Evolutionary conservation across 768 basidiomycete genomes (phyloP), one percentile per base, ranked within the genome.

Genomic region (Daedaleopsis nitida): DNA sequence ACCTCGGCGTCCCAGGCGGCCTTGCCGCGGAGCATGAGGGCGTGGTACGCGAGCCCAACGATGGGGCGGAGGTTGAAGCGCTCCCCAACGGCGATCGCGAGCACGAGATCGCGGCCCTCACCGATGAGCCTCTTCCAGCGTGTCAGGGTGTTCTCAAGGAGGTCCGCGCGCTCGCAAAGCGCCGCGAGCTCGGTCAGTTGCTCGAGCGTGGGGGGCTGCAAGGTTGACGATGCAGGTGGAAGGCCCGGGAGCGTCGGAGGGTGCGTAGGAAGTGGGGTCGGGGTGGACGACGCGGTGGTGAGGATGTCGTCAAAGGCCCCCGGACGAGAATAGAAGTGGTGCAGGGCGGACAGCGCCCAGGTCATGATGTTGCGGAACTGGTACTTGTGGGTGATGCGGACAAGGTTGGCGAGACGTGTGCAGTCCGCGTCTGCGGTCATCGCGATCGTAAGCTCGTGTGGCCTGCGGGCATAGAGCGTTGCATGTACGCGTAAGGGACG

Each of bases 161-260:
- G 76, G 43, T 76, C 74, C 3, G 73, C 72, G 42, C 79, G 76
- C 44, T 82, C 78, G 68, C 81, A 84, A 4, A 84, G 75, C 23
- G 80, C 77, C 1, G 83, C 82, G 19, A 83, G 76, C 64, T 83
- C 81, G 2, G 83, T 85, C 55, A 83, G 72, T 58, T 81, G 77
- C 7, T 76, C 74, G 42, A 84, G 72, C n/a, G 74, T 77, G 0
- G 77, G 77, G 11, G 62, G 62, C 13, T 59, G 54, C 1, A 55
- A 38, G 13, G 58, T n/a, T 0, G 54, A 24, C 0, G 44, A 17
- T 11, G 37, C 48, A n/a, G 62, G 62, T 1, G 45, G 38, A 3
- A 57, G 60, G 5, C 47, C 48, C 45, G 55, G 61, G 47, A 48
- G 67, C 44, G 58, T 69, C 54, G 65, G 72, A 42, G 47, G 66